Evolutionary conservation across 2,329 filamentous ascomycete genomes (phyloP).

Genomic region (Pseudogymnoascus sp.): DNA sequence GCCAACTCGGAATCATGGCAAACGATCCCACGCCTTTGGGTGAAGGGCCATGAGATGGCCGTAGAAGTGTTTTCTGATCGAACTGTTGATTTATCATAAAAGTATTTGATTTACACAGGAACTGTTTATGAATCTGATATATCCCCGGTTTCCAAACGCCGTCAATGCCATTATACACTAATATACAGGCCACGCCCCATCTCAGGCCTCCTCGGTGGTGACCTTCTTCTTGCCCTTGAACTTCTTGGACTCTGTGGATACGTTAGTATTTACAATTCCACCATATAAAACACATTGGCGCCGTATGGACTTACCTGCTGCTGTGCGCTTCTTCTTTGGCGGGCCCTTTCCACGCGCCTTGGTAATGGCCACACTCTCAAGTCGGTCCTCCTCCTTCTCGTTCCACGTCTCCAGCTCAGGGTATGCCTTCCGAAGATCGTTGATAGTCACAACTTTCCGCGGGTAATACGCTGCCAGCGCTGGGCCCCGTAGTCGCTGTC

Average conservation of each 20-base stretch:
- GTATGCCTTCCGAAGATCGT: conserved; percentile 59
- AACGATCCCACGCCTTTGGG: background rate
- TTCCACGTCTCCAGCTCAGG: conserved; percentile 62
- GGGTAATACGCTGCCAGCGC: conserved; percentile 84
- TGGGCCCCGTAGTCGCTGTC: conserved; percentile 80
- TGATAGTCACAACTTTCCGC: conserved; percentile 51
- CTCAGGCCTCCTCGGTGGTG: background rate
- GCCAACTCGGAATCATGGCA: background rate
- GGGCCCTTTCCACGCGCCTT: conserved; percentile 78
- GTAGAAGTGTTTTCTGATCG: background rate
- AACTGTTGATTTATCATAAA: background rate
- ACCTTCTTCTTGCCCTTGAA: conserved; percentile 37
- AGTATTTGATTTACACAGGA: conserved; percentile 3
- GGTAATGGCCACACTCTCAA: conserved; percentile 63
- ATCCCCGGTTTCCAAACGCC: conserved; percentile 22
- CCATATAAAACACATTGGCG: background rate
- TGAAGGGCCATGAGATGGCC: background rate
- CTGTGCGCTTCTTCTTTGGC: conserved; percentile 80
- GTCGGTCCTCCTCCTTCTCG: conserved; percentile 69
- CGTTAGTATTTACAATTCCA: conserved; percentile 10
- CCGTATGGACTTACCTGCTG: conserved; percentile 27
- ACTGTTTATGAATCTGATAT: conserved; percentile 9
- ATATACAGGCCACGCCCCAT: conserved; percentile 15
- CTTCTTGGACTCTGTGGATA: conserved; percentile 34
- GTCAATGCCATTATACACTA: conserved; percentile 20